A percentile compares a stretch with the other conserved stretches of the same genome.
phyloP scores from a whole-genome alignment of 352 stramenopile genomes.

The Phytophthora constricta region DNA sequence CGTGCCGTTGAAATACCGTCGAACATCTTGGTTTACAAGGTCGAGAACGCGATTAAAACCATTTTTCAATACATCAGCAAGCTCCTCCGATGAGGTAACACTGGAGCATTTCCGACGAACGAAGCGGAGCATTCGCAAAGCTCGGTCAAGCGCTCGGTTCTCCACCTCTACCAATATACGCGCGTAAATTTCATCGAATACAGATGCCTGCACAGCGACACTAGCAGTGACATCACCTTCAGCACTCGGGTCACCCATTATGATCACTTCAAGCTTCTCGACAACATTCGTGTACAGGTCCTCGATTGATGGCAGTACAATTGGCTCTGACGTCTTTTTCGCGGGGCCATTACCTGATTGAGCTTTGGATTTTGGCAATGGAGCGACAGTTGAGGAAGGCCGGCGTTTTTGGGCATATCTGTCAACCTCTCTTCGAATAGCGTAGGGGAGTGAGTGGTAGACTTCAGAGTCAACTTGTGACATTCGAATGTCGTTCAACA shows the following conservation, averaged over 20 bases:
- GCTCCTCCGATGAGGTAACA: neutral
- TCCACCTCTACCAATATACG: constrained; percentile 80
- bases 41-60: constrained; percentile 73
- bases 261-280: constrained; percentile 20
- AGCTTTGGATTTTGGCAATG: constrained; percentile 9
- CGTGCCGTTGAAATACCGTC: constrained; percentile 50
- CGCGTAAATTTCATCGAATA: constrained; percentile 80
- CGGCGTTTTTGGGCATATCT: constrained; percentile 59
- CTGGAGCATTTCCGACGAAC: constrained; percentile 65
- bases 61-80: constrained; percentile 20
- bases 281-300: constrained; percentile 48
- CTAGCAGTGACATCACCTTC: neutral
- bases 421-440: constrained; percentile 76
- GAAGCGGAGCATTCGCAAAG: constrained; percentile 74
- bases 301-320: constrained; percentile 57
- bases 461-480: constrained; percentile 85
- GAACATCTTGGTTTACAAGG: constrained; percentile 67
- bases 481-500: constrained; percentile 72
- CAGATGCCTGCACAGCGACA: constrained; percentile 19
- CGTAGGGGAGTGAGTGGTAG: constrained; percentile 71
- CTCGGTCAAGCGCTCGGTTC: constrained; percentile 55
- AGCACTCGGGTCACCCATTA: neutral
- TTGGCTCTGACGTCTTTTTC: constrained; percentile 7
- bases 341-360: constrained; percentile 6
- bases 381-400: constrained; percentile 24